These are phyloP conservation scores for Withania somnifera DNA, from an alignment of 305 asterid genomes.

Conservation along the genomic window DNA sequence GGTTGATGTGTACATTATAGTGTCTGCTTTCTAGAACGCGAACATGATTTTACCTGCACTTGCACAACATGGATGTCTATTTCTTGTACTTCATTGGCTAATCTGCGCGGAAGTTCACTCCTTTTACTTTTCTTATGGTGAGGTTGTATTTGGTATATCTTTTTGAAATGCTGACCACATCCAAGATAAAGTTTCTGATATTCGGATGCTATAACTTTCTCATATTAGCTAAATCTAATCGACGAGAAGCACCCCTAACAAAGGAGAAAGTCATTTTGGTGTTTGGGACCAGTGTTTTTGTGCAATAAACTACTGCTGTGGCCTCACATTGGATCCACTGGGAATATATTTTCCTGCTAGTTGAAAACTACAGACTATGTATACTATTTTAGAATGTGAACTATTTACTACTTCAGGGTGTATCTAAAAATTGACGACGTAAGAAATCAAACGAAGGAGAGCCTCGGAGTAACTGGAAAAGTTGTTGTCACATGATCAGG, in stretches of 20 bases:
- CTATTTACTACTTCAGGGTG: background rate
- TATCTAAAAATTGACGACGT: background rate
- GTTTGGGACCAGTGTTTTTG: background rate
- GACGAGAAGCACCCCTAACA: background rate
- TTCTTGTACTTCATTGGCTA: background rate
- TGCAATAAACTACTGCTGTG: background rate
- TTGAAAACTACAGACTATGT: background rate
- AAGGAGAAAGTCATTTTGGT: conserved; percentile 15
- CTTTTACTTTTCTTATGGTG: conserved; percentile 2
- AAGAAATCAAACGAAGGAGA: too few species aligned
- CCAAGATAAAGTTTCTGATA: background rate
- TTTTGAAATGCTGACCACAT: conserved; percentile 3
- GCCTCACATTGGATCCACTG: conserved; percentile 7
- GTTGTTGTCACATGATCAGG: too few species aligned
- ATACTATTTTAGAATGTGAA: background rate
- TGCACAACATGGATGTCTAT: conserved; percentile 2
- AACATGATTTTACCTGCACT: background rate
- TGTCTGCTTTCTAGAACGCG: conserved; percentile 2
- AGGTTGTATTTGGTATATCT: background rate
- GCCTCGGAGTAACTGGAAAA: too few species aligned
- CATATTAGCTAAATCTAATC: background rate
- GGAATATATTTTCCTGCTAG: conserved; percentile 26
- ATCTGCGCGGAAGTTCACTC: background rate
- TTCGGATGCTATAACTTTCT: background rate
- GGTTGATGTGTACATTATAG: conserved; percentile 15